Base-by-base conservation (phyloP, 352 stramenopile genomes). In the Globisporangium carolinianum region DNA sequence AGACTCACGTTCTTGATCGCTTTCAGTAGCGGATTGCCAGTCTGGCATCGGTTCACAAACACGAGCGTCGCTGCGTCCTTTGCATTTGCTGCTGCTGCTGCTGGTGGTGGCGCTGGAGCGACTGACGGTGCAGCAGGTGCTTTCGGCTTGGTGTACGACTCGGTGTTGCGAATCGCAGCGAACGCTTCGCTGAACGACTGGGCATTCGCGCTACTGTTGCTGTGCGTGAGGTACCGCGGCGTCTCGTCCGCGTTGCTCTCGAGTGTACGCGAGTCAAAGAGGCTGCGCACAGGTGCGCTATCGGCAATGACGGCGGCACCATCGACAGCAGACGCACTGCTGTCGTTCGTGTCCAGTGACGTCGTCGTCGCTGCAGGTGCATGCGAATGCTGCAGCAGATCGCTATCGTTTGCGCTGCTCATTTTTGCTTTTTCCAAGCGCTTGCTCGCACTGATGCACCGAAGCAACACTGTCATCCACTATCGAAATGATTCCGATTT, bases 11-110 rank as follows among this genome's bases (percentile, higher is more conserved):
- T 98, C 43, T 84, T 80, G 53, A 99, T 76, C 32, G 91, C 77
- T 32, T 88, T 79, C 36, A 99, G 76, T 63, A 99, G 73, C 10
- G 89, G 83, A 71, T 99, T 99, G 18, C 94, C 95, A 35, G 86
- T 81, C 71, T 99, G 96, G 24, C 91, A 77, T 42, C 85, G 77
- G 55, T 83, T 90, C 63, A 91, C 81, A 42, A 75, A 79, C 51
- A 89, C 72, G n/a, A 78, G 68, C 36, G 76, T 76, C 10, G 79
- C 73, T n/a, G 69, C 67, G 17, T 89, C 79, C 6, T 66, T 63
- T 43, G 3, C 45, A 12, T 11, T 49, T 10, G 45, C 8, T 49
- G 51, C 15, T 8, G 18, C 58, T 53, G 17, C n/a, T 17, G 52
- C 3, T 38, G 51, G 6, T 15, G 53, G 52, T n/a, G 58, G 50